These are phyloP conservation scores for Aphanomyces astaci DNA, from an alignment of 352 stramenopile species.

Conservation along the genomic window DNA sequence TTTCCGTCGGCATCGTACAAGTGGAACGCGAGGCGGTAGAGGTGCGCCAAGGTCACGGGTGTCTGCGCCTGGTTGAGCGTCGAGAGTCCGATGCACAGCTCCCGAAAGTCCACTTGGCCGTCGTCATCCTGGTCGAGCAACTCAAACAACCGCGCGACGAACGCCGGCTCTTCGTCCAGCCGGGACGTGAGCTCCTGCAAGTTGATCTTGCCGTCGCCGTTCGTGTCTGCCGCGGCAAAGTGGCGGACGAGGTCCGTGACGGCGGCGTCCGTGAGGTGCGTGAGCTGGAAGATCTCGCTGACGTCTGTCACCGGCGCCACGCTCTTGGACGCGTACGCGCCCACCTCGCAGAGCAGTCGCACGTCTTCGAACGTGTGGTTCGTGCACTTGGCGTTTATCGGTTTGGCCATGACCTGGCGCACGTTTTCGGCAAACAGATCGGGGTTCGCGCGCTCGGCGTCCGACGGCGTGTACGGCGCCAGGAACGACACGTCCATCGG, in stretches of 20 bases:
- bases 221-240: slow-evolving; percentile 44
- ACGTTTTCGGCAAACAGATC: slow-evolving; percentile 55
- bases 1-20: slow-evolving; percentile 61
- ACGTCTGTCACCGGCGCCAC: slow-evolving; percentile 52
- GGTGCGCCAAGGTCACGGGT: slow-evolving; percentile 25
- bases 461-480: slow-evolving; percentile 40
- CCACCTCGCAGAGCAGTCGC: slow-evolving; percentile 43
- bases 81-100: slow-evolving; percentile 54
- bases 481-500: slow-evolving; percentile 51
- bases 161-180: slow-evolving; percentile 39
- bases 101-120: slow-evolving; percentile 61
- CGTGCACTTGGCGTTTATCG: slow-evolving; percentile 43
- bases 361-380: slow-evolving; percentile 74
- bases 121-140: slow-evolving; percentile 53
- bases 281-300: slow-evolving; percentile 43
- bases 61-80: slow-evolving; percentile 37
- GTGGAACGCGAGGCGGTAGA: slow-evolving; percentile 50
- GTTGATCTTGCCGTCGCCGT: slow-evolving; percentile 58
- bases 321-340: slow-evolving; percentile 49
- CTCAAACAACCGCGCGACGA: slow-evolving; percentile 51
- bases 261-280: slow-evolving; percentile 35
- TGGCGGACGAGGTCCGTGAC: slow-evolving; percentile 47
- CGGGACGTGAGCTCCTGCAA: slow-evolving; percentile 48
- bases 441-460: slow-evolving; percentile 35
- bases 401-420: slow-evolving; percentile 43